These are phyloP conservation scores for Aegilops bicornis DNA, from an alignment of 176 grass and related monocot species.

Conservation along the genomic window DNA sequence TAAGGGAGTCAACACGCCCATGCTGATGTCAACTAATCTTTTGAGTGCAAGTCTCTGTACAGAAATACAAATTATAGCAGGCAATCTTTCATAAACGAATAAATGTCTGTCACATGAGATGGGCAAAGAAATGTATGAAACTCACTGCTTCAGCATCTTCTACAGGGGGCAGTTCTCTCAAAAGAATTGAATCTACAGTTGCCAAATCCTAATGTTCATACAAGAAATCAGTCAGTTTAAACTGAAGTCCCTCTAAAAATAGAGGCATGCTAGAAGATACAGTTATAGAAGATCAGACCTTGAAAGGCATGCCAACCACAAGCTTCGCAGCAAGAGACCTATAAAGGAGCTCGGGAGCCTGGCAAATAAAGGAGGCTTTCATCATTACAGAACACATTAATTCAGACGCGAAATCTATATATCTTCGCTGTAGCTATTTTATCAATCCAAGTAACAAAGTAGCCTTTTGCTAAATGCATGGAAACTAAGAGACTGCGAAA, in stretches of 20 bases:
- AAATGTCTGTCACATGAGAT: not conserved
- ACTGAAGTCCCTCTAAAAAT: constrained; percentile 25
- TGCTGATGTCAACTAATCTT: constrained; percentile 95
- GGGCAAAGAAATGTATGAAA: constrained; percentile 24
- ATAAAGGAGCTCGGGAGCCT: constrained; percentile 83
- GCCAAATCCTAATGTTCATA: constrained; percentile 78
- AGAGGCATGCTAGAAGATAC: constrained; percentile 1
- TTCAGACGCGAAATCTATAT: constrained; percentile 20
- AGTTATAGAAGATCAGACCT: constrained; percentile 65
- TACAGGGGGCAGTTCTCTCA: constrained; percentile 84
- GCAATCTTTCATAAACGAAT: not conserved
- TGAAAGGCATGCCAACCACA: constrained; percentile 98
- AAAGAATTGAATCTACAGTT: constrained; percentile 97
- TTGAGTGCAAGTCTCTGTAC: constrained; percentile 90
- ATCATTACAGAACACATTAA: constrained; percentile 24
- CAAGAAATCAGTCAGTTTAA: constrained; percentile 31
- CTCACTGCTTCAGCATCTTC: constrained; percentile 88
- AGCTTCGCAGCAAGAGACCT: constrained; percentile 87
- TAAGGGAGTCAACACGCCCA: constrained; percentile 81
- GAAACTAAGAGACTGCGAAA: not conserved
- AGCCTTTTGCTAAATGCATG: constrained; percentile 7
- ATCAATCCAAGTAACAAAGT: not conserved
- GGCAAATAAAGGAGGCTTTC: constrained; percentile 29
- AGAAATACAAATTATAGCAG: constrained; percentile 38
- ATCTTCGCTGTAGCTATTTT: not conserved